phyloP scores from a whole-genome alignment of 495 filamentous ascomycete genomes.

The Podospora fimiseda region DNA sequence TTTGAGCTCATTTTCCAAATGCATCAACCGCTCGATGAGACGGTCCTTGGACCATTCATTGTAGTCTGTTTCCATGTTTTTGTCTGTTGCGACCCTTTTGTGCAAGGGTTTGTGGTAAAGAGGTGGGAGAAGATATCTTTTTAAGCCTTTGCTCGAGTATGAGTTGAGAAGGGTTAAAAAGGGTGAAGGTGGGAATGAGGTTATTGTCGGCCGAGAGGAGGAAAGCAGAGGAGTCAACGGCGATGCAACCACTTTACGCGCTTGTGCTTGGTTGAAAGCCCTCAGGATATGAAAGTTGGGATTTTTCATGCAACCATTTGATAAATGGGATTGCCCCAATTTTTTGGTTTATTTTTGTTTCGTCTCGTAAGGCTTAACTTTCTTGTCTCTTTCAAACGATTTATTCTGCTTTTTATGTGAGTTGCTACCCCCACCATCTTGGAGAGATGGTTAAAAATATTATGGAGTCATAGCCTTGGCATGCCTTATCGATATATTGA shows the following conservation, averaged over 20 bases:
- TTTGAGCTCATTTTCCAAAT: constrained; percentile 55
- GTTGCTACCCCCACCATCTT: neutral
- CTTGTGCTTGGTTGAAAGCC: constrained; percentile 4
- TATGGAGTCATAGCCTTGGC: constrained; percentile 1
- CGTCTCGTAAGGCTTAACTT: neutral
- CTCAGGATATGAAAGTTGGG: neutral
- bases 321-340: neutral
- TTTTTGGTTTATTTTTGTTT: neutral
- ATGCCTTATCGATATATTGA: constrained; percentile 1
- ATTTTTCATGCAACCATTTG: constrained; percentile 8
- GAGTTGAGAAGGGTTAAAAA: neutral
- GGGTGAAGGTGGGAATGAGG: neutral
- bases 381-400: neutral
- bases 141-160: constrained; percentile 6
- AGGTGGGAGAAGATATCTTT: constrained; percentile 23
- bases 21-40: constrained; percentile 57
- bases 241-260: neutral
- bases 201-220: neutral
- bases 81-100: neutral
- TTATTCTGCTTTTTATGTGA: too few relatives aligned
- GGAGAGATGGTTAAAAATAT: neutral
- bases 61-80: constrained; percentile 18
- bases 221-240: neutral
- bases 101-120: neutral
- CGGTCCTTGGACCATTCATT: constrained; percentile 56